phyloP scores from a whole-genome alignment of 2,329 filamentous ascomycete species.

The Aureobasidium lini region DNA sequence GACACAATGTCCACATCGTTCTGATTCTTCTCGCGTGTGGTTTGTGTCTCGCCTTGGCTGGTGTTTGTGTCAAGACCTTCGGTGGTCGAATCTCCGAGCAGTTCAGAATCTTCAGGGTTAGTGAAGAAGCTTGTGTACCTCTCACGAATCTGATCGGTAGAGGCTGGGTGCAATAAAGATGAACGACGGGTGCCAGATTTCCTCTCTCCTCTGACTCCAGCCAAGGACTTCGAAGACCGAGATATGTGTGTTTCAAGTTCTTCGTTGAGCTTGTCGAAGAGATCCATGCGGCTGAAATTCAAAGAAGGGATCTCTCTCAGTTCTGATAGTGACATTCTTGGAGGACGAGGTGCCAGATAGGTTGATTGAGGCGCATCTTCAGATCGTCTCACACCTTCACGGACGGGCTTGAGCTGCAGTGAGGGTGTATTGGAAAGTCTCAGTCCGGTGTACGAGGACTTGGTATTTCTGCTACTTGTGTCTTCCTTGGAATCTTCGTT shows the following conservation, averaged over 20 bases:
- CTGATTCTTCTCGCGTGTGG: not conserved
- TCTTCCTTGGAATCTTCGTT: constrained; percentile 44
- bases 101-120: constrained; percentile 32
- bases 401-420: constrained; percentile 2
- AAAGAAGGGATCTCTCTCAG: constrained; percentile 38
- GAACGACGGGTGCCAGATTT: constrained; percentile 25
- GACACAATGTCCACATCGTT: constrained; percentile 5
- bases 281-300: constrained; percentile 41
- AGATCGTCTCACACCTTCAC: not conserved
- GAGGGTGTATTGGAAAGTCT: constrained; percentile 18
- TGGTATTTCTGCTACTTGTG: constrained; percentile 30
- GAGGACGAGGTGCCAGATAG: not conserved
- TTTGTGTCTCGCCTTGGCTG: not conserved
- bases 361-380: constrained; percentile 1
- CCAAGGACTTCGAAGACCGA: constrained; percentile 32
- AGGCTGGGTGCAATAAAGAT: constrained; percentile 30
- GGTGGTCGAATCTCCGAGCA: constrained; percentile 12
- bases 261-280: constrained; percentile 39
- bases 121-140: constrained; percentile 40
- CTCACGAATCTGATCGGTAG: constrained; percentile 33
- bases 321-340: constrained; percentile 25
- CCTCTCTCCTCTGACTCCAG: constrained; percentile 23
- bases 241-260: constrained; percentile 29
- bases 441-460: constrained; percentile 4
- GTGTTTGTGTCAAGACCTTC: constrained; percentile 5